Percentiles rank a stretch among this genome's conserved stretches.
phyloP scores from a whole-genome alignment of 1,139 yeast genomes.

The Taphrina sp. region DNA sequence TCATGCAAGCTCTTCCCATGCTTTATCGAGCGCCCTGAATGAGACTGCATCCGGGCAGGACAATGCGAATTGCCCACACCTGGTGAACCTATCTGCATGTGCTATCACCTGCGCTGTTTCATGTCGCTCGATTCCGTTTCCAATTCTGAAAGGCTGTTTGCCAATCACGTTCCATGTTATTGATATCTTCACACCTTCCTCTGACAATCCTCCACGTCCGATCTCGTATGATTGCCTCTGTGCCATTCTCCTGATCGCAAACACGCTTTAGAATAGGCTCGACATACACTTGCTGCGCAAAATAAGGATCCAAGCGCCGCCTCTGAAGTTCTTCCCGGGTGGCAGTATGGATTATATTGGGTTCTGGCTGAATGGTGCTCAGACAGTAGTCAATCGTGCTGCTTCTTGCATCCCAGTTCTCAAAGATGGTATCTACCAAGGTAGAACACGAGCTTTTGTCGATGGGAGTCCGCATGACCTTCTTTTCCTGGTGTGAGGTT shows the following conservation, averaged over 20 bases:
- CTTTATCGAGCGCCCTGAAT: too few species aligned
- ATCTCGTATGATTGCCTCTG: slow-evolving; percentile 21
- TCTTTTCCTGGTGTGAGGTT: slow-evolving; percentile 15
- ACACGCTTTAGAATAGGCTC: slow-evolving; percentile 24
- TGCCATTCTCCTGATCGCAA: slow-evolving; percentile 9
- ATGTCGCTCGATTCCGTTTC: too few species aligned
- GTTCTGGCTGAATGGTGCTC: neutral
- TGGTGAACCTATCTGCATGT: too few species aligned
- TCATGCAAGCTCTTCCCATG: too few species aligned
- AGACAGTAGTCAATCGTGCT: slow-evolving; percentile 21
- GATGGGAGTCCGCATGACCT: slow-evolving; percentile 16
- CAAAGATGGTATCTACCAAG: slow-evolving; percentile 17
- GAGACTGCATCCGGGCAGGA: too few species aligned
- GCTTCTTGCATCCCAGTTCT: slow-evolving; percentile 21
- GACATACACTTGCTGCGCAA: neutral
- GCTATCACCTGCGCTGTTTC: too few species aligned
- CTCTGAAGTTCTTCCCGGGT: slow-evolving; percentile 1
- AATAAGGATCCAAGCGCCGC: slow-evolving; percentile 24
- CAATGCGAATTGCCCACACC: too few species aligned
- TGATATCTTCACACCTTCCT: slow-evolving; percentile 18
- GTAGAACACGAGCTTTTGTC: slow-evolving; percentile 16
- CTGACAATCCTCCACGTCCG: slow-evolving; percentile 29
- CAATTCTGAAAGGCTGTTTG: slow-evolving; percentile 7
- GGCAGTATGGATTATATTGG: neutral
- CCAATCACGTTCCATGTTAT: slow-evolving; percentile 11